phyloP scores from a whole-genome alignment of 768 basidiomycete genomes.

The Termitomyces sp. region DNA sequence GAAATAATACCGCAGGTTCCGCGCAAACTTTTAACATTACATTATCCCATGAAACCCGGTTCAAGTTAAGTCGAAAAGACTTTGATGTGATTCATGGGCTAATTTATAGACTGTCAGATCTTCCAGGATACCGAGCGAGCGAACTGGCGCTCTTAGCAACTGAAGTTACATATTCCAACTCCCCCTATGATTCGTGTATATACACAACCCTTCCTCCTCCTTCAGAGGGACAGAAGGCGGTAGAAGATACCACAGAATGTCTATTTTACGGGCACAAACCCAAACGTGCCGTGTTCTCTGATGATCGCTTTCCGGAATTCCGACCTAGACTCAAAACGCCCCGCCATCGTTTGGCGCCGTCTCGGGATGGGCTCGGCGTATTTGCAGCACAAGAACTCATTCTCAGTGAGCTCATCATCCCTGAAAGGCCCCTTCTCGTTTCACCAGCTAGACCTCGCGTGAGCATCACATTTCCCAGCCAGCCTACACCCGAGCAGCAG shows the following conservation, averaged over 20 bases:
- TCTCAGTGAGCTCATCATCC: background rate
- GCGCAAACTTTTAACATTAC: background rate
- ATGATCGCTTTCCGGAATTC: background rate
- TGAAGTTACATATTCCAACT: background rate
- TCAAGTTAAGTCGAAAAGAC: background rate
- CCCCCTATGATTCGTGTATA: background rate
- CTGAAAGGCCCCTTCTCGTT: background rate
- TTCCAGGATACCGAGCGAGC: background rate
- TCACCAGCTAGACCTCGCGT: background rate
- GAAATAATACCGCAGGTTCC: background rate
- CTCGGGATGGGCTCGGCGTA: background rate
- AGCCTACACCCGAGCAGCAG: background rate
- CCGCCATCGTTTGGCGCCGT: background rate
- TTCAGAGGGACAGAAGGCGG: background rate
- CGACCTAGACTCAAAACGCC: background rate
- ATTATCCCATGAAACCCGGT: background rate
- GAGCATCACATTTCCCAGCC: background rate
- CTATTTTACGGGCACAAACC: background rate
- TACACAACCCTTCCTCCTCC: background rate
- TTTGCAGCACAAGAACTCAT: background rate
- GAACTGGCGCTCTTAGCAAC: background rate
- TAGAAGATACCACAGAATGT: background rate
- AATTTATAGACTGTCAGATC: background rate
- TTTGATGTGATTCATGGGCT: background rate
- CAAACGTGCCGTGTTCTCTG: background rate